Evolutionary conservation across 2,329 filamentous ascomycete genomes (phyloP).

Genomic region (Sphaceloma murrayae): DNA sequence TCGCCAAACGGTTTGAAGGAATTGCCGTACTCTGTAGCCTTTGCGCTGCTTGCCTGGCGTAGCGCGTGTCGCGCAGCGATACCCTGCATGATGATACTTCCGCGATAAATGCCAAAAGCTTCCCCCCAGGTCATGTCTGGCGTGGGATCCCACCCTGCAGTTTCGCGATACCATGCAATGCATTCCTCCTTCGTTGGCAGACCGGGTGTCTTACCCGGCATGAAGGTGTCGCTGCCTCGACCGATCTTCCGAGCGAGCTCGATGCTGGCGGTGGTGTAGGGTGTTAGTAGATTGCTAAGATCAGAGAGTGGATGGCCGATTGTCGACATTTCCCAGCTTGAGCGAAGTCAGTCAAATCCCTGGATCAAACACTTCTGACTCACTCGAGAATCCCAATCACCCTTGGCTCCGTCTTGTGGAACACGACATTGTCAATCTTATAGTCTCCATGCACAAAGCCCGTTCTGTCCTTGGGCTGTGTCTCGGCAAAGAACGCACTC

Average conservation of each 20-base stretch:
- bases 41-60: conserved; percentile 74
- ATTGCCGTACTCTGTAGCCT: conserved; percentile 62
- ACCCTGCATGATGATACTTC: conserved; percentile 65
- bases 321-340: conserved; percentile 88
- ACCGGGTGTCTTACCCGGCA: conserved; percentile 54
- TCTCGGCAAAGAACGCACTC: conserved; percentile 61
- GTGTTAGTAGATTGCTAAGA: conserved; percentile 62
- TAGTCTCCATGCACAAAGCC: conserved; percentile 90
- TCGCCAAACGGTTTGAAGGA: conserved; percentile 64
- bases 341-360: conserved; percentile 2
- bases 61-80: conserved; percentile 81
- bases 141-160: conserved; percentile 61
- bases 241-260: conserved; percentile 32
- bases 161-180: conserved; percentile 56
- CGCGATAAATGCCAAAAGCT: conserved; percentile 52
- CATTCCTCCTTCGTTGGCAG: conserved; percentile 52
- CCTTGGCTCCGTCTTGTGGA: conserved; percentile 75
- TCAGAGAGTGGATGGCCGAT: conserved; percentile 94
- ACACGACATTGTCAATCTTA: conserved; percentile 61
- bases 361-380: not conserved
- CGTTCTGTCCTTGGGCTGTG: conserved; percentile 66
- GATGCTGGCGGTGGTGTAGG: conserved; percentile 35
- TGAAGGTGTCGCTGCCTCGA: conserved; percentile 45
- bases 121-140: conserved; percentile 54
- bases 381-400: conserved; percentile 83